A percentile compares a stretch with the other conserved stretches of the same genome.
phyloP scores from a whole-genome alignment of 2,329 filamentous ascomycete genomes.

The Ascochyta fabae region DNA sequence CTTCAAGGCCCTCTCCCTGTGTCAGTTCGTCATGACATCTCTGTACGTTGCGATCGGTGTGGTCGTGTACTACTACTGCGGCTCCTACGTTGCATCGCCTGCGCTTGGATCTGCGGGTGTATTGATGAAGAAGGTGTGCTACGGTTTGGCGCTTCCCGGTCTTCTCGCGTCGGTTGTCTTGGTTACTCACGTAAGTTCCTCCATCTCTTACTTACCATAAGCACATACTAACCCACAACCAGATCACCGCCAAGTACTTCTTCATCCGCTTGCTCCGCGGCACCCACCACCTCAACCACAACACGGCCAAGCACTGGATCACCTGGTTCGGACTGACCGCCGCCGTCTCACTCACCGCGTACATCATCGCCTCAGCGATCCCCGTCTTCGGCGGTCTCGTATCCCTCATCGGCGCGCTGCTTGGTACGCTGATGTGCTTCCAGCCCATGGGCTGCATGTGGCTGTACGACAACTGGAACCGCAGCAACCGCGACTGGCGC shows the following conservation, averaged over 20 bases:
- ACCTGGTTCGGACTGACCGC: constrained; percentile 61
- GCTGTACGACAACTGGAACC: constrained; percentile 22
- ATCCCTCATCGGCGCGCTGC: constrained; percentile 17
- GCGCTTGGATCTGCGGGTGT: constrained; percentile 66
- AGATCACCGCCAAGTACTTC: constrained; percentile 62
- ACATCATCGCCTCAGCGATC: constrained; percentile 18
- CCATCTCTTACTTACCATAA: constrained; percentile 41
- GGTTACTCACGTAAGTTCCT: constrained; percentile 16
- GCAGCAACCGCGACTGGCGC: constrained; percentile 6
- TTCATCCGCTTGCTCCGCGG: constrained; percentile 63
- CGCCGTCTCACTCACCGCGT: constrained; percentile 15
- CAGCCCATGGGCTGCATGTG: constrained; percentile 25
- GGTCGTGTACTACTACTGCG: constrained; percentile 67
- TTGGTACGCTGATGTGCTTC: constrained; percentile 23
- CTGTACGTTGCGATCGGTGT: constrained; percentile 65
- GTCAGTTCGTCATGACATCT: constrained; percentile 63
- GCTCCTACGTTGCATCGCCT: constrained; percentile 67
- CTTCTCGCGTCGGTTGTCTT: constrained; percentile 12
- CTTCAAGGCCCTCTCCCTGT: constrained; percentile 65
- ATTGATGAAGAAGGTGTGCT: constrained; percentile 66
- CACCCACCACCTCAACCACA: constrained; percentile 59
- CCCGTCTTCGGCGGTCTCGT: constrained; percentile 21
- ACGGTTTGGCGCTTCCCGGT: constrained; percentile 57
- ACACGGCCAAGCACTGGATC: constrained; percentile 59
- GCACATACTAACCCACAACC: constrained; percentile 34